Evolutionary conservation across 306 rosid species (phyloP), one percentile per base, ranked within the genome.

Genomic region (Quercus parvula): DNA sequence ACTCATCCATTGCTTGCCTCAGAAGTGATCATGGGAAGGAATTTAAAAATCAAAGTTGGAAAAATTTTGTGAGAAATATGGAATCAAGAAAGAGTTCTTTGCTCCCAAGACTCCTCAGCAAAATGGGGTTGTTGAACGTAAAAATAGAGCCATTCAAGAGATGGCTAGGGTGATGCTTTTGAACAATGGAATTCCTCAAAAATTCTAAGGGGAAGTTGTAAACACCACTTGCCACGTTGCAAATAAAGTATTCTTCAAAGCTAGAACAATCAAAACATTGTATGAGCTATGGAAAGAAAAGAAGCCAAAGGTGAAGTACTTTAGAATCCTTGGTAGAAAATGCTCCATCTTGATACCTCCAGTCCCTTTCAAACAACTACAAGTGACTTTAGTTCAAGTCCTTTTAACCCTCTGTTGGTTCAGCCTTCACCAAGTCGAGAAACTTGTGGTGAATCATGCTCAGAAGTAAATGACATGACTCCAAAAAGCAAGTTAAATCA

Each of bases 171-270:
- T 31, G 1, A 56, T 74, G 25, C 11, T 73, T 0, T 5, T 3
- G 0, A 27, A 4, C 0, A 6, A 18, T 1, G 0, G 46, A 2
- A 4, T 74, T 4, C 5, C n/a, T 1, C 3, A 9, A 2, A 49
- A 33, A 18, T 46, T 75, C 0, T 46, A 6, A 44, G 44, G 0
- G 5, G 7, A 75, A 5, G 31, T 5, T 11, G 17, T 75, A 3
- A 58, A 7, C 4, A 75, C 4, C 4, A 2, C 3, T 0, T 56
- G 68, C 4, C 20, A 74, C n/a, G 20, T 6, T 1, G 4, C 20
- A 0, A 56, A 56, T 28, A 4, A 6, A 4, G 33, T 24, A 1
- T 57, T 22, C 4, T 9, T 22, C 1, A 62, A 51, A 19, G 35
- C 17, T 0, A 3, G 22, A 0, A 6, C 56, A 8, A 3, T 8